These are phyloP conservation scores for Amanita polypyramis DNA, from an alignment of 768 basidiomycete genomes.

Conservation along the genomic window DNA sequence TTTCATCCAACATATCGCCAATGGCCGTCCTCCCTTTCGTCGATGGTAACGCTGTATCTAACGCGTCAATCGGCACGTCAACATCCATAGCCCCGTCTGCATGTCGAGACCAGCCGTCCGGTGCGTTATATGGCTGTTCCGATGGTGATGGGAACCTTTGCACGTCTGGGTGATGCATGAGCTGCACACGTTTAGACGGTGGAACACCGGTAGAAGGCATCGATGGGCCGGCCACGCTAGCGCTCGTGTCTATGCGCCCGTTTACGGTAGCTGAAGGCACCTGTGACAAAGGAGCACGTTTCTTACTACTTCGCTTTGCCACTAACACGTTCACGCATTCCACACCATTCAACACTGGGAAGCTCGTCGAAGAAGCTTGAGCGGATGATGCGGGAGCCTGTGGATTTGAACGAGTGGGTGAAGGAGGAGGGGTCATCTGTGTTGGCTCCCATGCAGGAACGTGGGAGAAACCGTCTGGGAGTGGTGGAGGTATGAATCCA, in stretches of 20 bases:
- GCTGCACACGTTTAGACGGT: slow-evolving; percentile 25
- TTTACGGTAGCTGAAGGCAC: slow-evolving; percentile 16
- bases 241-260: slow-evolving; percentile 2
- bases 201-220: slow-evolving; percentile 15
- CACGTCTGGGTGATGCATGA: slow-evolving; percentile 20
- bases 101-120: slow-evolving; percentile 24
- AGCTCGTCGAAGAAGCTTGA: slow-evolving; percentile 12
- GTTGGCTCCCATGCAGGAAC: slow-evolving; percentile 11
- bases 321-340: slow-evolving; percentile 66
- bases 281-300: slow-evolving; percentile 29
- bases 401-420: slow-evolving; percentile 22
- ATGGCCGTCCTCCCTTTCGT: slow-evolving; percentile 28
- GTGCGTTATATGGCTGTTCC: slow-evolving; percentile 37
- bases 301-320: slow-evolving; percentile 63
- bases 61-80: slow-evolving; percentile 43
- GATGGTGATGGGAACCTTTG: slow-evolving; percentile 34
- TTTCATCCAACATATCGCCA: slow-evolving; percentile 29
- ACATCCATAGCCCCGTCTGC: slow-evolving; percentile 41
- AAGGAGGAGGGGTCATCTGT: slow-evolving; percentile 39
- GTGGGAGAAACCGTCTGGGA: slow-evolving; percentile 68
- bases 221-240: slow-evolving; percentile 6
- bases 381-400: slow-evolving; percentile 22
- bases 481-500: slow-evolving; percentile 55
- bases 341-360: slow-evolving; percentile 27
- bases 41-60: slow-evolving; percentile 24